These are phyloP conservation scores for Ensete glaucum DNA, from an alignment of 176 grass and related monocot genomes.

Conservation along the genomic window DNA sequence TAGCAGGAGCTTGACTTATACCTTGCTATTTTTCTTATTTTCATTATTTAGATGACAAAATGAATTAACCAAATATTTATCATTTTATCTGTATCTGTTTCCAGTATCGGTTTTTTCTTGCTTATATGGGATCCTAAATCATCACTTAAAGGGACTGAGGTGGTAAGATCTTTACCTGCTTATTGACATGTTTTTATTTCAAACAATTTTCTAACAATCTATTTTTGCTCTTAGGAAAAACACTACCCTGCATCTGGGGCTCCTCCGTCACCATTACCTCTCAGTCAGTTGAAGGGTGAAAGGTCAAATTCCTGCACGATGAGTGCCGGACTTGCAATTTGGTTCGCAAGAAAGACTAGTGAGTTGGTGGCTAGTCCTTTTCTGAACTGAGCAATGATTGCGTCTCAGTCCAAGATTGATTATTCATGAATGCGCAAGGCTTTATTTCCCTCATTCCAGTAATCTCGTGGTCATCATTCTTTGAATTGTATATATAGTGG, in stretches of 20 bases:
- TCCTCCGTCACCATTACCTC: background rate
- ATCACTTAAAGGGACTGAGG: too few species aligned
- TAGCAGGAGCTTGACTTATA: background rate
- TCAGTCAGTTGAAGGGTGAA: slow-evolving; percentile 34
- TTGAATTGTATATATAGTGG: background rate
- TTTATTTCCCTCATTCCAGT: background rate
- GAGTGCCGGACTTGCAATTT: slow-evolving; percentile 60
- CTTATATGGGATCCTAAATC: too few species aligned
- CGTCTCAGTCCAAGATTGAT: background rate
- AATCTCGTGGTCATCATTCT: background rate
- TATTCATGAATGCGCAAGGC: background rate
- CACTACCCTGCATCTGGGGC: slow-evolving; percentile 19
- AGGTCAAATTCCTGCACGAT: slow-evolving; percentile 30
- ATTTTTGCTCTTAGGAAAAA: background rate
- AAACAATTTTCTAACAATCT: background rate
- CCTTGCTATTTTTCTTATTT: background rate
- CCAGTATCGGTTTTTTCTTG: too few species aligned
- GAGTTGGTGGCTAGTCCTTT: slow-evolving; percentile 59
- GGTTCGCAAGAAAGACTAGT: slow-evolving; percentile 69
- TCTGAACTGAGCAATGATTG: slow-evolving; percentile 12
- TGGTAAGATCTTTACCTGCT: background rate
- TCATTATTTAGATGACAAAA: background rate
- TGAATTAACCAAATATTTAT: too few species aligned
- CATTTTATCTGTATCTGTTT: too few species aligned
- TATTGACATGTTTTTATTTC: background rate